Conservation (phyloP, 768 basidiomycete species). For the Boletellus emodensis region DNA sequence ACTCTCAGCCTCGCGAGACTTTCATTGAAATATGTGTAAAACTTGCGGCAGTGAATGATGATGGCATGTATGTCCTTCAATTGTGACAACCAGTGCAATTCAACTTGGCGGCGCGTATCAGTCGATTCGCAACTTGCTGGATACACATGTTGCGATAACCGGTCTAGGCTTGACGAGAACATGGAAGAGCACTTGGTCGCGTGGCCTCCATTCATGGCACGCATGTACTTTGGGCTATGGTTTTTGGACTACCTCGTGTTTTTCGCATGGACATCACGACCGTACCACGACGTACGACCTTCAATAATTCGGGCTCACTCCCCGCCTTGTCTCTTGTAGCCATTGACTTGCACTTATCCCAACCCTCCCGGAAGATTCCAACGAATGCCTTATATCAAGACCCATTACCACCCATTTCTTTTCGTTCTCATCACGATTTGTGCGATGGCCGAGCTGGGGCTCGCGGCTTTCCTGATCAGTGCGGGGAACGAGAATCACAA, state of each 20-base stretch:
- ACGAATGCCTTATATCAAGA: conserved; percentile 42
- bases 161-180: conserved; percentile 5
- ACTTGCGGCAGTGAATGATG: conserved; percentile 14
- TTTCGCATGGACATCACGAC: conserved; percentile 30
- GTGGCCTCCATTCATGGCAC: conserved; percentile 2
- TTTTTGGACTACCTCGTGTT: conserved; percentile 28
- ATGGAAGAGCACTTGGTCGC: conserved; percentile 10
- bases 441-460: conserved; percentile 68
- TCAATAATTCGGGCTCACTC: conserved; percentile 13
- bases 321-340: conserved; percentile 9
- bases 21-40: conserved; percentile 44
- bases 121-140: conserved; percentile 9
- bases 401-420: conserved; percentile 58
- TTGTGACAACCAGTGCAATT: conserved; percentile 6
- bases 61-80: conserved; percentile 14
- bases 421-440: conserved; percentile 63
- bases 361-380: conserved; percentile 6
- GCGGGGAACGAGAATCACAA: conserved; percentile 58
- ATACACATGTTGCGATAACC: conserved; percentile 12
- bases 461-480: conserved; percentile 70
- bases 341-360: conserved; percentile 11
- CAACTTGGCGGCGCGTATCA: conserved; percentile 9
- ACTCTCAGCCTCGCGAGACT: conserved; percentile 73
- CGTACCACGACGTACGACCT: conserved; percentile 19
- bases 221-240: conserved; percentile 2